These are phyloP conservation scores for Penicillium sp. DNA, from an alignment of 2,329 filamentous ascomycete species.

Conservation along the genomic window DNA sequence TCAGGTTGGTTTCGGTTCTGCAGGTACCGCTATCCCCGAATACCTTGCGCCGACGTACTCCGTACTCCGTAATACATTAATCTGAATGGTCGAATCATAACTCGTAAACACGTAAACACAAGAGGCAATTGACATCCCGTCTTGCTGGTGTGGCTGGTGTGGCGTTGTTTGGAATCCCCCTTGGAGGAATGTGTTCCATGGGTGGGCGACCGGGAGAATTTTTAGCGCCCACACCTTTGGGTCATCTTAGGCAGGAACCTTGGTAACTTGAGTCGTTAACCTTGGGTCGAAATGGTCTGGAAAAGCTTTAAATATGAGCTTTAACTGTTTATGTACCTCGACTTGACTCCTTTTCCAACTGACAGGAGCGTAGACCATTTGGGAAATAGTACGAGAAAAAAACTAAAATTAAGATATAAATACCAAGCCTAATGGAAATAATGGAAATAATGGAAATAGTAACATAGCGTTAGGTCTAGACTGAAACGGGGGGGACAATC, in stretches of 20 bases:
- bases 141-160: slow-evolving; percentile 3
- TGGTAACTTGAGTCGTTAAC: not conserved
- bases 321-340: not conserved
- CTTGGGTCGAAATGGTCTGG: not conserved
- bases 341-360: not conserved
- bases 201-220: not conserved
- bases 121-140: not conserved
- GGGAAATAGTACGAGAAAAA: not conserved
- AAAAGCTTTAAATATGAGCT: not conserved
- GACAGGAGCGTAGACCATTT: not conserved
- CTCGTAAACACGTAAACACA: not conserved
- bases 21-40: not conserved
- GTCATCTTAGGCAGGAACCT: not conserved
- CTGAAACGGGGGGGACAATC: slow-evolving; percentile 23
- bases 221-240: not conserved
- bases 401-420: not conserved
- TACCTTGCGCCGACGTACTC: not conserved
- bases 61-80: not conserved
- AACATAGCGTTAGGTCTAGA: slow-evolving; percentile 16
- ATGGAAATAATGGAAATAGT: slow-evolving; percentile 8
- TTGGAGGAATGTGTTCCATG: not conserved
- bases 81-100: not conserved
- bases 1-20: not conserved
- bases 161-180: not conserved
- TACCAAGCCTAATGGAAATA: slow-evolving; percentile 4